phyloP scores from a whole-genome alignment of 2,329 filamentous ascomycete genomes.

The Calycina herbarum region DNA sequence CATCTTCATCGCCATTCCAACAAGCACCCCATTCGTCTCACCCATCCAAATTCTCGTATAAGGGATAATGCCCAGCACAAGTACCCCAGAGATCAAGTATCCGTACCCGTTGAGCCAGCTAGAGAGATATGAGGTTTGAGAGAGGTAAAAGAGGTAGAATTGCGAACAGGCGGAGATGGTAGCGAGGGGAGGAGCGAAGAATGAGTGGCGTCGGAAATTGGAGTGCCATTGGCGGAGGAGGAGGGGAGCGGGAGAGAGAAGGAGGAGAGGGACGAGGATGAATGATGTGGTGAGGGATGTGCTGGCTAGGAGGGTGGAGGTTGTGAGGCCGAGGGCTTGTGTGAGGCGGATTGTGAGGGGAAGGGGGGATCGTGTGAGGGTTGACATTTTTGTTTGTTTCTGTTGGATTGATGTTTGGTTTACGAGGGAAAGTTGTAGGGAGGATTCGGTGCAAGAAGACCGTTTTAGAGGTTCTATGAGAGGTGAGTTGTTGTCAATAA shows the following conservation, averaged over 20 bases:
- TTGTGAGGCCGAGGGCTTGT: conserved; percentile 9
- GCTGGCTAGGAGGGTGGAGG: conserved; percentile 8
- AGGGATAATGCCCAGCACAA: neutral
- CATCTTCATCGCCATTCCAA: neutral
- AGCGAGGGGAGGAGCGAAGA: neutral
- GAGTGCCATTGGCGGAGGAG: neutral
- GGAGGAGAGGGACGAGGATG: conserved; percentile 6
- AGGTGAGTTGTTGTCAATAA: neutral
- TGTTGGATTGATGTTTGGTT: neutral
- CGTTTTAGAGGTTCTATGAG: neutral
- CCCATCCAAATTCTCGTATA: neutral
- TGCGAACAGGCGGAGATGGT: neutral
- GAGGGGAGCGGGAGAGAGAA: neutral
- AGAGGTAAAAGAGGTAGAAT: conserved; percentile 4
- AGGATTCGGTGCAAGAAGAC: neutral
- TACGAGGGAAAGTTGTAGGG: neutral
- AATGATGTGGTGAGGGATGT: conserved; percentile 5
- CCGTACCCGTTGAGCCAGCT: neutral
- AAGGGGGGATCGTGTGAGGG: neutral
- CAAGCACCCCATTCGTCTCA: neutral
- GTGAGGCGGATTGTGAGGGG: conserved; percentile 10
- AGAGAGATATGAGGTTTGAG: neutral
- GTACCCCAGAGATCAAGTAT: neutral
- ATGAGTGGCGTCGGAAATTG: neutral
- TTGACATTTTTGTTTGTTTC: neutral